Base-by-base conservation (phyloP, 2,329 filamentous ascomycete species). In the Pseudodiploospora longispora region DNA sequence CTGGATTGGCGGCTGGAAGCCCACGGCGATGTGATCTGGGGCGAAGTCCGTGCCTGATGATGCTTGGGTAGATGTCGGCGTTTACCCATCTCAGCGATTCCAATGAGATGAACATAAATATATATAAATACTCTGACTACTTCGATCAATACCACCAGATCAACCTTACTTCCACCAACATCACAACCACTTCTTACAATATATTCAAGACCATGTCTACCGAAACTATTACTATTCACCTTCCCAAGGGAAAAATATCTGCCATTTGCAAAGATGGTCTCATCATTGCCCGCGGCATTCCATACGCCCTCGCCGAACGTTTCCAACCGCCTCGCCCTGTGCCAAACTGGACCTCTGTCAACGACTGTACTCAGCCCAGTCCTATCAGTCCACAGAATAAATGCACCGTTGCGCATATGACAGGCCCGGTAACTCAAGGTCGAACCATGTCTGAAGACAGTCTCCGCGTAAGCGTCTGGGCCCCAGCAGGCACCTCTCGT, bases 321-420 rank as follows among this genome's bases (percentile, higher is more conserved):
- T 54, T 54, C 27, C 38, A 48, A 27, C 41, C 31, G 6, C 49
- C 52, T 4, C 36, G 35, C 2, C 41, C 46, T 3, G 3, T 43
- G 3, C 12, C 35, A 10, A 31, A 42, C 9, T 54, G 52, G 49
- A 6, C 28, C 0, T 40, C 9, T 1, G 12, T 40, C 6, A 19
- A 33, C 2, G 52, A 54, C 42, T 50, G 47, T 27, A 50, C 49
- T 8, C 3, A 28, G 4, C 47, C 47, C 7, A 41, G 48, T 1
- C 42, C 50, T 1, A 51, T 54, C 27, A 52, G 48, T 27, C 52
- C 52, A 4, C 52, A 54, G 35, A 10, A 33, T n/a, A 43, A 47
- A 4, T 52, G 47, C 10, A 46, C 42, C 2, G 36, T 53, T 2
- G 45, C 48, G 10, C 43, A 31, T 7, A 31, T 52, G 33, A 50